phyloP scores from a whole-genome alignment of 805 yeast species.

The Metschnikowia vanudenii region DNA sequence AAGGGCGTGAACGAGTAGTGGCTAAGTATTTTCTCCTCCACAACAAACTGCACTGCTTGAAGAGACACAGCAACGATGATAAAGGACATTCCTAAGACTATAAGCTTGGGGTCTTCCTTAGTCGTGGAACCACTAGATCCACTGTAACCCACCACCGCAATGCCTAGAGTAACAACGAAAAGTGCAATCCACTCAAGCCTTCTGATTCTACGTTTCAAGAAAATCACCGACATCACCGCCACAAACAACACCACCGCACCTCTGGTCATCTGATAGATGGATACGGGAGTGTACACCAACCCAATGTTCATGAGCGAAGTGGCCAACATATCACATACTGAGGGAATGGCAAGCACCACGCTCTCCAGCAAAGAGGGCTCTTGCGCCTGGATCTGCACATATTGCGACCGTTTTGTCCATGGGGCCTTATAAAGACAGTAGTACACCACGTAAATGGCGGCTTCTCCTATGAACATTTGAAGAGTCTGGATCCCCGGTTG shows the following conservation, averaged over 20 bases:
- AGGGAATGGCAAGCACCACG: conserved; percentile 50
- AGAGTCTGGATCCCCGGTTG: conserved; percentile 79
- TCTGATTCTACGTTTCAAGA: conserved; percentile 54
- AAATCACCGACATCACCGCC: conserved; percentile 64
- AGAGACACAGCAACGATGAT: conserved; percentile 63
- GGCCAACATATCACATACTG: conserved; percentile 67
- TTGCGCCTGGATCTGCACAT: conserved; percentile 9
- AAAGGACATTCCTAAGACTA: conserved; percentile 55
- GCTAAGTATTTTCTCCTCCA: conserved; percentile 66
- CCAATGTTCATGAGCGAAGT: conserved; percentile 80
- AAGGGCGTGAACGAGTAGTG: conserved; percentile 57
- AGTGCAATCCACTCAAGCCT: conserved; percentile 68
- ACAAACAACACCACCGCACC: conserved; percentile 77
- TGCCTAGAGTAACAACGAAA: conserved; percentile 63
- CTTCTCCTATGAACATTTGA: conserved; percentile 80
- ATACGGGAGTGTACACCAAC: conserved; percentile 69
- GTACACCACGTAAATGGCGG: conserved; percentile 46
- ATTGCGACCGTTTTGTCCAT: conserved; percentile 13
- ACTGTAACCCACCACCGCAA: conserved; percentile 69
- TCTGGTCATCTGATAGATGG: conserved; percentile 82
- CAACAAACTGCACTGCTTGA: conserved; percentile 74
- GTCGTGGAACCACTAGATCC: conserved; percentile 42
- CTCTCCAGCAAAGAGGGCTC: conserved; percentile 10
- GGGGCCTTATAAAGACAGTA: conserved; percentile 26
- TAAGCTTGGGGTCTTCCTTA: conserved; percentile 23